These are phyloP conservation scores for Fusarium piperis DNA, from an alignment of 2,329 filamentous ascomycete genomes.

Conservation along the genomic window DNA sequence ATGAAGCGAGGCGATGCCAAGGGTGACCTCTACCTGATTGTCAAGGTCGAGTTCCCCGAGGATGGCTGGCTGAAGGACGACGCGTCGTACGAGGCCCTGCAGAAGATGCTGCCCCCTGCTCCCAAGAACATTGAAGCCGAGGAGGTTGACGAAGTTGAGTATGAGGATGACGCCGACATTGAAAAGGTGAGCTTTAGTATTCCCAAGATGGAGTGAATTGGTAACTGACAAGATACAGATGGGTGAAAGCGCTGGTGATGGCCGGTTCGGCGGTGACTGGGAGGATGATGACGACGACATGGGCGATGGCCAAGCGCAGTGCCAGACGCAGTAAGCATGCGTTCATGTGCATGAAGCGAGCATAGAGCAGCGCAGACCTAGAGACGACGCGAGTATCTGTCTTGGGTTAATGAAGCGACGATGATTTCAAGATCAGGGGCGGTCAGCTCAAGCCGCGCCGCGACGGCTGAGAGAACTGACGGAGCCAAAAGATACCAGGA, in stretches of 20 bases:
- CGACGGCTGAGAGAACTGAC: constrained; percentile 1
- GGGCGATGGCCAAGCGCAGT: constrained; percentile 73
- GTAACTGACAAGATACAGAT: constrained; percentile 58
- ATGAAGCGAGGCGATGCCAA: constrained; percentile 83
- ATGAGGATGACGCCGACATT: constrained; percentile 83
- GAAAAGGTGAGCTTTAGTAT: constrained; percentile 68
- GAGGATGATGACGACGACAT: constrained; percentile 76
- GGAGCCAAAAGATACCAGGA: neutral
- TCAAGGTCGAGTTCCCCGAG: constrained; percentile 89
- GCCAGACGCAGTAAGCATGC: constrained; percentile 73
- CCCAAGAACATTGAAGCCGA: constrained; percentile 71
- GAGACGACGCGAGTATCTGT: constrained; percentile 13
- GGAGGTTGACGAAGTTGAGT: constrained; percentile 86
- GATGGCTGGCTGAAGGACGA: constrained; percentile 83
- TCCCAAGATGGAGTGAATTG: neutral
- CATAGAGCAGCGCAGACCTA: constrained; percentile 18
- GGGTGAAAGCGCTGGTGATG: constrained; percentile 75
- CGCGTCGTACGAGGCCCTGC: constrained; percentile 74
- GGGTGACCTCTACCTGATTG: constrained; percentile 87
- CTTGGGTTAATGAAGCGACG: constrained; percentile 40
- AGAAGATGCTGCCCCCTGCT: constrained; percentile 78
- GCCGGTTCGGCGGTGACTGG: constrained; percentile 70
- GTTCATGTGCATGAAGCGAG: constrained; percentile 2
- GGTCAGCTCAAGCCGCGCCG: constrained; percentile 9
- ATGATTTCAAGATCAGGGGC: constrained; percentile 33